phyloP scores from a whole-genome alignment of 1,284 basidiomycete genomes.

The Prillingera fragicola region DNA sequence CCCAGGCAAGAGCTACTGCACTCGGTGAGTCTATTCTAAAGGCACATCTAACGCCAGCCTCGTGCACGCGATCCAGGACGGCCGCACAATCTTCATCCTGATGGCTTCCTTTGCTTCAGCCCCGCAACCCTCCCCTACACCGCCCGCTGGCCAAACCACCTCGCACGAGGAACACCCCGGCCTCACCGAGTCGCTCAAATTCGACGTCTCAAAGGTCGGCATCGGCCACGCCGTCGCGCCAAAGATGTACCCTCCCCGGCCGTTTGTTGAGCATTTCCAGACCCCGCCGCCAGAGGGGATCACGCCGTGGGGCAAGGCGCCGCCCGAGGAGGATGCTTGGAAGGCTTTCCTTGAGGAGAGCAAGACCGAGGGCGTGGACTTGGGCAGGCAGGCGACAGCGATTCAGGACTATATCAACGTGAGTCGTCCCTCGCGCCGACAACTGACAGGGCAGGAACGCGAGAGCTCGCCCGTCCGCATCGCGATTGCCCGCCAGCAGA shows the following conservation, averaged over 20 bases:
- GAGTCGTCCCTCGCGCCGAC: slow-evolving; percentile 23
- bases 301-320: slow-evolving; percentile 60
- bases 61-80: slow-evolving; percentile 70
- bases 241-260: no score
- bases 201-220: background rate
- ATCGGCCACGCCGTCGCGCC: background rate
- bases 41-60: slow-evolving; percentile 66
- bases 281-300: slow-evolving; percentile 43
- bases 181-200: no score
- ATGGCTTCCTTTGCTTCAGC: slow-evolving; percentile 78
- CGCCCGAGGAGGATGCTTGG: slow-evolving; percentile 55
- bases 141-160: no score
- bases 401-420: slow-evolving; percentile 51
- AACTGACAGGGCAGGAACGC: slow-evolving; percentile 59
- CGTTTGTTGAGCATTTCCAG: slow-evolving; percentile 18
- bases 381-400: slow-evolving; percentile 18
- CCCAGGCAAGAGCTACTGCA: slow-evolving; percentile 21
- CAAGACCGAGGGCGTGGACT: slow-evolving; percentile 8
- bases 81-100: slow-evolving; percentile 69
- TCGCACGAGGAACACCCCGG: no score
- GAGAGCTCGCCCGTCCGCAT: slow-evolving; percentile 63
- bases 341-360: slow-evolving; percentile 22
- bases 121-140: no score
- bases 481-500: slow-evolving; percentile 33
- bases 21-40: no score